These are phyloP conservation scores for Talaromyces islandicus DNA, from an alignment of 2,329 filamentous ascomycete species.

Conservation along the genomic window DNA sequence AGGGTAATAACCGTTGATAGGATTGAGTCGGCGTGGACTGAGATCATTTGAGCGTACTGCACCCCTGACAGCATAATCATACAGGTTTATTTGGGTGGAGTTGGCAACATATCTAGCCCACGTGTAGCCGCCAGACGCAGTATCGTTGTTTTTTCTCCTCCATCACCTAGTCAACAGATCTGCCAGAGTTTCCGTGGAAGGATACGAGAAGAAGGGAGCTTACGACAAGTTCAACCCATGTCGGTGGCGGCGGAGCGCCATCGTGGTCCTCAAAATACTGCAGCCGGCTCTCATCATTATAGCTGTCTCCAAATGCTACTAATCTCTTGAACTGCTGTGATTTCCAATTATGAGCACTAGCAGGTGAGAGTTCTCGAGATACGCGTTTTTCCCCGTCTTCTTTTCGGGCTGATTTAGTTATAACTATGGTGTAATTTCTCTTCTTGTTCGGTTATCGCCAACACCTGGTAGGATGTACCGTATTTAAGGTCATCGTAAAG, in stretches of 20 bases:
- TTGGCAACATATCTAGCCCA: slow-evolving; percentile 65
- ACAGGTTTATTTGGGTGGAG: slow-evolving; percentile 45
- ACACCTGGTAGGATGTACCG: neutral
- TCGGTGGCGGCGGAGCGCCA: slow-evolving; percentile 57
- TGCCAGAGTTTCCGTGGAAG: neutral
- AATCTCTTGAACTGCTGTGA: slow-evolving; percentile 54
- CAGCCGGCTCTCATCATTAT: slow-evolving; percentile 66
- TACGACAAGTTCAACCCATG: slow-evolving; percentile 47
- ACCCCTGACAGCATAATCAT: slow-evolving; percentile 67
- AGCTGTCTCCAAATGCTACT: slow-evolving; percentile 69
- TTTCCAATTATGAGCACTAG: slow-evolving; percentile 13
- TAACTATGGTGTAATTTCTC: neutral
- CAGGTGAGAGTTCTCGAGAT: neutral
- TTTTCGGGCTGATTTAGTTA: neutral
- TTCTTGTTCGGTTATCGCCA: neutral
- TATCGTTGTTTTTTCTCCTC: slow-evolving; percentile 37
- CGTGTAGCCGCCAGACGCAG: slow-evolving; percentile 59
- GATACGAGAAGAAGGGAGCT: slow-evolving; percentile 1
- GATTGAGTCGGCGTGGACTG: slow-evolving; percentile 48
- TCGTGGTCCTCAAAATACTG: slow-evolving; percentile 56
- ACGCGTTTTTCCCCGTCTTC: neutral
- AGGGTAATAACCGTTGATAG: slow-evolving; percentile 54
- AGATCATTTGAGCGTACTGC: slow-evolving; percentile 68
- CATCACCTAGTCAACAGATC: neutral
- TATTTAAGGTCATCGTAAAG: neutral